Evolutionary conservation across 257 asterid species (phyloP).

Genomic region (Cynanchum wilfordii): DNA sequence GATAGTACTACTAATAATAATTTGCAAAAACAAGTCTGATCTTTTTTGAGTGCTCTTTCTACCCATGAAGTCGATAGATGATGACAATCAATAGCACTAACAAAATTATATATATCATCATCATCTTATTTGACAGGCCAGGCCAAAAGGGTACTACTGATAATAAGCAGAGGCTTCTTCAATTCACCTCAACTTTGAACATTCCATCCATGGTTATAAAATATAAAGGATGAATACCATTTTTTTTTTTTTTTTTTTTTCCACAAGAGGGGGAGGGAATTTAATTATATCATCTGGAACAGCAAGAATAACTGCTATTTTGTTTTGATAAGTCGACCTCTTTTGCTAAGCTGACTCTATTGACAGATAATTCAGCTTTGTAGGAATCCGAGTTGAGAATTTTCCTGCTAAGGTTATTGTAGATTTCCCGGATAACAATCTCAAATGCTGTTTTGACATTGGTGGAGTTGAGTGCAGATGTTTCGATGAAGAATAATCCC

Average conservation of each 20-base stretch:
- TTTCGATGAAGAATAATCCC: constrained; percentile 61
- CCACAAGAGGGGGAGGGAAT: not conserved
- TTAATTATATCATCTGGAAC: constrained; percentile 36
- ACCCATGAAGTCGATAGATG: not conserved
- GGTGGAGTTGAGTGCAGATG: constrained; percentile 67
- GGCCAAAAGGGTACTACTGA: not conserved
- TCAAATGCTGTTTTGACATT: constrained; percentile 59
- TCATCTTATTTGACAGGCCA: not conserved
- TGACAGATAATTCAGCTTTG: constrained; percentile 56
- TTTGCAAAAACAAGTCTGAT: not conserved
- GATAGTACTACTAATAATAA: too few species aligned
- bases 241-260: not conserved
- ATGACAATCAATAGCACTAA: not conserved
- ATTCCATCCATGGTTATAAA: constrained; percentile 1
- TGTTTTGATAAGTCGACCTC: constrained; percentile 55
- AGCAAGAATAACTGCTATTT: constrained; percentile 42
- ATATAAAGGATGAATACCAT: not conserved
- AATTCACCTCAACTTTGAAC: not conserved
- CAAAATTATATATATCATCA: not conserved
- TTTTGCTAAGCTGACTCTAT: constrained; percentile 45
- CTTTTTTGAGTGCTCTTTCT: too few species aligned
- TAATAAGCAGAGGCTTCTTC: constrained; percentile 4
- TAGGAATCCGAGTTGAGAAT: constrained; percentile 56
- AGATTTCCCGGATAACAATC: constrained; percentile 57
- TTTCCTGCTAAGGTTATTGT: constrained; percentile 56